Evolutionary conservation across 164 flowering plant genomes (phyloP).

Genomic region (Magnolia changhungtana): DNA sequence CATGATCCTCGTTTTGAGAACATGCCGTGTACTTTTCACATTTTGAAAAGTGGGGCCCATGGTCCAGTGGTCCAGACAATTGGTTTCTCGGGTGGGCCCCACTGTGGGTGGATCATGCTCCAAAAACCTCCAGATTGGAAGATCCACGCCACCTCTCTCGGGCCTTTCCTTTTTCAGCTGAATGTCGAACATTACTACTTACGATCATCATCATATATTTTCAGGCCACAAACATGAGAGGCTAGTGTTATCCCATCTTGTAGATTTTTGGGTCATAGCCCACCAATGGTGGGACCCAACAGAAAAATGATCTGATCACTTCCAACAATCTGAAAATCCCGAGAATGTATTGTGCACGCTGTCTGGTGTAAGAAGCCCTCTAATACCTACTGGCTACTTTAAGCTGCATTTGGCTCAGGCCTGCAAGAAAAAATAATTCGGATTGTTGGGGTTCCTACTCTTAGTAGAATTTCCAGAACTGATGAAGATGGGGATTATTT

Average conservation of each 20-base stretch:
- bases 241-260: neutral
- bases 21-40: neutral
- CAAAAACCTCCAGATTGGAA: neutral
- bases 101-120: neutral
- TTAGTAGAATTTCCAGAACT: neutral
- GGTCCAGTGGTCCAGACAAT: neutral
- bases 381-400: neutral
- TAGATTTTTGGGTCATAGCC: neutral
- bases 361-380: neutral
- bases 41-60: neutral
- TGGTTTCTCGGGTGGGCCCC: neutral
- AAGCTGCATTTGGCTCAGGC: neutral
- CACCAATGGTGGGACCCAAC: neutral
- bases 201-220: neutral
- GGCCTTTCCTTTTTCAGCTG: neutral
- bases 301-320: neutral
- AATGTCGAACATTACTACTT: neutral
- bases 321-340: too few relatives aligned
- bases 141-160: neutral
- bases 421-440: neutral
- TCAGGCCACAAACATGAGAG: neutral
- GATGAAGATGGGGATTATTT: too few relatives aligned
- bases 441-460: neutral
- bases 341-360: neutral
- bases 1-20: neutral